Evolutionary conservation across 1,284 basidiomycete genomes (phyloP), one percentile per base, ranked within the genome.

Genomic region (Neonothopanus nambi): DNA sequence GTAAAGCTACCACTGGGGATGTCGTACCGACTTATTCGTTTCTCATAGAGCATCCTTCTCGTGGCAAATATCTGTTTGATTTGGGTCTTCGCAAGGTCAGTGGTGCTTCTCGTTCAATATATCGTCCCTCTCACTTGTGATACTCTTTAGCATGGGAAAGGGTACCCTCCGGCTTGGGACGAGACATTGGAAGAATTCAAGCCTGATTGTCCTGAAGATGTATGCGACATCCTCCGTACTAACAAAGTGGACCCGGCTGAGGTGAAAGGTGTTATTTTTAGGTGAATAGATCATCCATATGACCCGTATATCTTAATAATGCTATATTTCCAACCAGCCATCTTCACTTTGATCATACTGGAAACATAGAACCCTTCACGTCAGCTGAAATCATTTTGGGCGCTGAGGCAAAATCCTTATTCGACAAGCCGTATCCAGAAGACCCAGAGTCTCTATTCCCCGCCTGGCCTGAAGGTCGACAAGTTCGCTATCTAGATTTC

Each of bases 311-410:
- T 43, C 12, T 9, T n/a, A 20, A 2, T 12, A 30, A 37, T 5
- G 21, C 35, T 18, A 35, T 11, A 44, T 44, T 23, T 38, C 17
- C 21, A 15, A 13, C 28, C 44, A 58, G 52, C 33, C 70, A 71
- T 57, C 45, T 70, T 13, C 70, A 72, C 50, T 71, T 62, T 48
- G 69, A 72, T 55, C 70, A 71, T 52, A 59, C 65, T 37, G 71
- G 70, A 2, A 64, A 71, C 54, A 55, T 65, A 7, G 38, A 56
- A 5, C 61, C 54, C 3, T 71, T 70, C 55, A 28, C 64, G 6
- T 47, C 52, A 33, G 63, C 67, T 1, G 55, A 55, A 11, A 61
- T 70, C 54, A 54, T 70, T 26, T 33, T 69, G 8, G 65, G 65
- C n/a, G 58, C 15, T 1, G 65, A 58, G 17, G 54, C 63, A 9